Base-by-base conservation (phyloP, 345 rosid species). In the Eucalyptus sp. region DNA sequence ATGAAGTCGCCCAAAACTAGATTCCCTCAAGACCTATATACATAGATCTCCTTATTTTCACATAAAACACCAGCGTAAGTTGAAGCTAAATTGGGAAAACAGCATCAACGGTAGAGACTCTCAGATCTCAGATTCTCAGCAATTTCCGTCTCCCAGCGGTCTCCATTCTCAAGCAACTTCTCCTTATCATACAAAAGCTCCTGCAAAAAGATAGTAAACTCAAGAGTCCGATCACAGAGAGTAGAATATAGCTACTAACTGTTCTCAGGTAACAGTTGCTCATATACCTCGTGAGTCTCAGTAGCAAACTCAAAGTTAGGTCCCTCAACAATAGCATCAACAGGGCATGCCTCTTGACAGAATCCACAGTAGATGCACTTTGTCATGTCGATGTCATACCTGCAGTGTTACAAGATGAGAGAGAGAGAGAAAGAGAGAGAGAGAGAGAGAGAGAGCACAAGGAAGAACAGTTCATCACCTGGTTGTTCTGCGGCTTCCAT, bases 301-400 rank as follows among this genome's bases (percentile, higher is more conserved):
- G 99, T 98, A 18, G 99, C 94, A 90, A 97, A 98, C 91, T 98
- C 99, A 24, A 98, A 97, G 95, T 96, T 96, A 81, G 99, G 99
- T 89, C 99, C 99, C 94, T 98, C 98, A 7, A 98, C 99, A 88
- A 97, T 97, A 90, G 99, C 99, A 91, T 97, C 99, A 88, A 98
- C 99, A 80, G 99, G 99, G 94, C 99, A 98, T 37, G 99, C 99
- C 93, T 97, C 99, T 95, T 97, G 99, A 97, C 99, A 98, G 90
- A 97, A 97, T 66, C 99, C 99, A 91, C 99, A 96, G 91, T 98
- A 98, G 91, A 97, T 98, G 93, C 99, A 97, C 88, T 98, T 97
- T 25, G 99, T 98, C 99, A 95, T 98, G 94, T 96, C 99, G 50
- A 98, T 97, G 91, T 97, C 99, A 43, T 97, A 96, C 94, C 98